Evolutionary conservation across 805 yeast genomes (phyloP).

Genomic region (Pichia exigua): DNA sequence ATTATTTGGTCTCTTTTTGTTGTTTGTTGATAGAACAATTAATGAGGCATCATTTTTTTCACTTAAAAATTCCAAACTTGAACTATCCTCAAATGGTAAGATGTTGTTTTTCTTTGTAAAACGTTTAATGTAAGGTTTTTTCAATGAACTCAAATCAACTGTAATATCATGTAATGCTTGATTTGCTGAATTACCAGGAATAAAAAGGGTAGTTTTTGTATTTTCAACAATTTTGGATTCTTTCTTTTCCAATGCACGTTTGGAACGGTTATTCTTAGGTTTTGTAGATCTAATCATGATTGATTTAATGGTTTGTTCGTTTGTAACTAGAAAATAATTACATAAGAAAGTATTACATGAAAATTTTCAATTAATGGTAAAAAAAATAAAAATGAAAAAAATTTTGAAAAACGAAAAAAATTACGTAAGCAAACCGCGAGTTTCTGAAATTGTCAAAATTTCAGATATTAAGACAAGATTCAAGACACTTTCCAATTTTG

Average conservation of each 20-base stretch:
- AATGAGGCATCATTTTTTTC: constrained; percentile 91
- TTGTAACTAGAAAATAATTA: not conserved
- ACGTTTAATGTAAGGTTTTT: constrained; percentile 84
- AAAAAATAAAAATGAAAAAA: no score
- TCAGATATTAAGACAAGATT: no score
- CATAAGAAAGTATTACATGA: not conserved
- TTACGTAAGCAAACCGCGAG: not conserved
- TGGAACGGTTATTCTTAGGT: constrained; percentile 93
- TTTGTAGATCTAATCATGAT: constrained; percentile 45
- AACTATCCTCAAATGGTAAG: constrained; percentile 86
- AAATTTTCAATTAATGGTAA: not conserved
- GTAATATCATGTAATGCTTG: constrained; percentile 79
- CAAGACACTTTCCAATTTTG: not conserved
- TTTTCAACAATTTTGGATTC: constrained; percentile 88
- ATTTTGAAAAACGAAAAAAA: not conserved
- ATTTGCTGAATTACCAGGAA: constrained; percentile 80
- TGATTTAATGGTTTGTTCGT: not conserved
- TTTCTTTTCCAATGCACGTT: constrained; percentile 84
- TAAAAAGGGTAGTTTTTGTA: constrained; percentile 80
- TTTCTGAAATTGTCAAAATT: not conserved
- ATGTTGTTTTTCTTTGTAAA: constrained; percentile 84
- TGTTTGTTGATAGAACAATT: constrained; percentile 67
- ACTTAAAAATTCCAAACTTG: constrained; percentile 81
- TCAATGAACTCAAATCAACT: constrained; percentile 81
- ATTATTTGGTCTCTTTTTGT: constrained; percentile 90